phyloP scores from a whole-genome alignment of 805 yeast species.

The Phaffomyces opuntiae region DNA sequence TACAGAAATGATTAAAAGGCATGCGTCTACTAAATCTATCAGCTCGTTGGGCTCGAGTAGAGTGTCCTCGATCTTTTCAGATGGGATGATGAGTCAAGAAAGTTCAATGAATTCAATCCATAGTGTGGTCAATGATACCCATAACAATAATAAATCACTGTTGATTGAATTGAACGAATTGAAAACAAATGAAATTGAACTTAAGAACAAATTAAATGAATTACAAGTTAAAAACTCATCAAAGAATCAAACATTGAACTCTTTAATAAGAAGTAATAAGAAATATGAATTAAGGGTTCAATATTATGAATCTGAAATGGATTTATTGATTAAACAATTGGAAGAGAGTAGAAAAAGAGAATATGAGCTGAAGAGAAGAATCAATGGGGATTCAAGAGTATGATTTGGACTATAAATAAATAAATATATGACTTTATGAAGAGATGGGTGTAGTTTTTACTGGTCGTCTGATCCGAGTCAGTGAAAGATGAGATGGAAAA shows the following conservation, averaged over 20 bases:
- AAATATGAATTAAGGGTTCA: slow-evolving; percentile 9
- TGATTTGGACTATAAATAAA: background rate
- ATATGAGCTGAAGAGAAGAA: slow-evolving; percentile 14
- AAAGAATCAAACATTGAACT: slow-evolving; percentile 2
- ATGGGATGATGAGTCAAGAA: slow-evolving; percentile 12
- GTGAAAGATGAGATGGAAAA: too few relatives aligned
- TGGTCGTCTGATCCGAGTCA: too few relatives aligned
- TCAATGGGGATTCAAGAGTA: slow-evolving; percentile 6
- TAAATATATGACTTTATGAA: too few relatives aligned
- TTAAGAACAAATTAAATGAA: background rate
- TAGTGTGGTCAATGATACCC: too few relatives aligned
- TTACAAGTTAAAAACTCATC: background rate
- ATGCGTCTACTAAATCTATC: background rate
- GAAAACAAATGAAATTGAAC: background rate
- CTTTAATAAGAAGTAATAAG: slow-evolving; percentile 5
- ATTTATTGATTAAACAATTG: slow-evolving; percentile 10
- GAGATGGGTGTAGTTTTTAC: too few relatives aligned
- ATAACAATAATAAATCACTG: too few relatives aligned
- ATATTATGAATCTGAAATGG: slow-evolving; percentile 12
- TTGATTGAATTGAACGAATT: too few relatives aligned
- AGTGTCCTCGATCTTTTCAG: slow-evolving; percentile 6
- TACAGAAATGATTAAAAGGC: too few relatives aligned
- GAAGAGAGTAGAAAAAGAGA: slow-evolving; percentile 15
- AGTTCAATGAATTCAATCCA: slow-evolving; percentile 15
- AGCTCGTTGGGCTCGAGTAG: slow-evolving; percentile 3